Conservation (phyloP, 495 filamentous ascomycete species). For the Aspergillus indologenus region DNA sequence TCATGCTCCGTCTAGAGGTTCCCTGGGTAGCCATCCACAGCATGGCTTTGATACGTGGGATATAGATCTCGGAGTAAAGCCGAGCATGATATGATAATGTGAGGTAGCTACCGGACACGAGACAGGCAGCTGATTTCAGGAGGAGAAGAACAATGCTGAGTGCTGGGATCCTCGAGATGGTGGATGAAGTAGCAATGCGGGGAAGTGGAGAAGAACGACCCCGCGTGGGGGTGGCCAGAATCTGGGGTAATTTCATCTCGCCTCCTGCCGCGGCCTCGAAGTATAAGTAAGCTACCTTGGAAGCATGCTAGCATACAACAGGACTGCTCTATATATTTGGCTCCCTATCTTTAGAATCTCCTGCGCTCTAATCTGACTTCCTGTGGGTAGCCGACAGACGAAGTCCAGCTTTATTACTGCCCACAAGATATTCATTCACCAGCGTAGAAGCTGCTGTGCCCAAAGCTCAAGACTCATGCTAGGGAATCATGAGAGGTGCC, state of each 20-base stretch:
- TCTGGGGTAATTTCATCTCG: not conserved
- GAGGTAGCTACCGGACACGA: no score
- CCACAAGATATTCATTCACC: no score
- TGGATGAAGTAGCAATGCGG: not conserved
- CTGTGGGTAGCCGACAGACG: no score
- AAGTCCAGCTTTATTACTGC: no score
- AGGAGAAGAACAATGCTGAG: not conserved
- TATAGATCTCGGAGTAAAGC: slow-evolving; percentile 2
- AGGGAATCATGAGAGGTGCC: no score
- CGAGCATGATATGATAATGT: not conserved
- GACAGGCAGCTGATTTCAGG: not conserved
- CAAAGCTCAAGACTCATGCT: no score
- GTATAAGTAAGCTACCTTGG: not conserved
- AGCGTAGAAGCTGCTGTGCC: no score
- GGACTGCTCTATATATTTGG: not conserved
- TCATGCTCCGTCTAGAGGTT: not conserved
- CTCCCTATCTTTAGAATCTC: not conserved
- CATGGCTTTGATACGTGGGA: not conserved
- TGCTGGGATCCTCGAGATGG: not conserved
- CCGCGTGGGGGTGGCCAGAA: not conserved
- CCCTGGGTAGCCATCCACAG: not conserved
- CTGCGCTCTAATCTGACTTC: no score
- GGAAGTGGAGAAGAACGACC: not conserved
- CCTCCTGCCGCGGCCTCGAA: not conserved
- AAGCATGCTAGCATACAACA: not conserved